Percentiles rank a stretch among this genome's conserved stretches.
Conservation (phyloP, 129 eudicot species). For the Heracleum sosnowskyi region DNA sequence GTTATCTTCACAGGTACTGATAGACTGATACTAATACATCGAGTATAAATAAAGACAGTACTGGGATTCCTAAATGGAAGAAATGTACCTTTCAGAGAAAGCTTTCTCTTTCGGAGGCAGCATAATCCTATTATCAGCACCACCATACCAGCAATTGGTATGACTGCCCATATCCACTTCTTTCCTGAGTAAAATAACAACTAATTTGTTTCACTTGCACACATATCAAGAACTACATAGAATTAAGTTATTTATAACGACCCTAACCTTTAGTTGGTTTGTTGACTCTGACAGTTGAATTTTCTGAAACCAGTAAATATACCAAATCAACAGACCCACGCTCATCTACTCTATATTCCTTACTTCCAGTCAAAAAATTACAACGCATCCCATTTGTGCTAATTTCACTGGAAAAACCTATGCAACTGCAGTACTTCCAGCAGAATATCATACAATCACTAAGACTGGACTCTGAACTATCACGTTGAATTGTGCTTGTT, state of each 20-base stretch:
- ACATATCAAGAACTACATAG: too few relatives aligned
- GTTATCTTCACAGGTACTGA: neutral
- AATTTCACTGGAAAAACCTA: constrained; percentile 1
- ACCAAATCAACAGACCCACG: neutral
- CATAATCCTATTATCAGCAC: neutral
- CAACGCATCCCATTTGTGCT: constrained; percentile 9
- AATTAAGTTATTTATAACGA: too few relatives aligned
- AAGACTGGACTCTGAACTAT: constrained; percentile 4
- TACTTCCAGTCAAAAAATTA: neutral
- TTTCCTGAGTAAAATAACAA: neutral
- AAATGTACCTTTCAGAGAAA: neutral
- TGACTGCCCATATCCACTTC: constrained; percentile 9
- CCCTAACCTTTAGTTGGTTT: too few relatives aligned
- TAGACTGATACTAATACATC: too few relatives aligned
- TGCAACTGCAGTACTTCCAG: constrained; percentile 18
- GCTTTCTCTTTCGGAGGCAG: constrained; percentile 6
- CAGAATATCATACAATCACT: constrained; percentile 18
- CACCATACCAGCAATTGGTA: neutral
- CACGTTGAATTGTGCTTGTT: neutral
- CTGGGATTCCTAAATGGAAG: neutral
- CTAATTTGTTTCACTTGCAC: too few relatives aligned
- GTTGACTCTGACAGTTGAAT: too few relatives aligned
- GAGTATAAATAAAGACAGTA: too few relatives aligned
- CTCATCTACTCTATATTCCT: neutral
- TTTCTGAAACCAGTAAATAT: neutral